These are phyloP conservation scores for Daldinia vernicosa DNA, from an alignment of 495 filamentous ascomycete species.

Conservation along the genomic window DNA sequence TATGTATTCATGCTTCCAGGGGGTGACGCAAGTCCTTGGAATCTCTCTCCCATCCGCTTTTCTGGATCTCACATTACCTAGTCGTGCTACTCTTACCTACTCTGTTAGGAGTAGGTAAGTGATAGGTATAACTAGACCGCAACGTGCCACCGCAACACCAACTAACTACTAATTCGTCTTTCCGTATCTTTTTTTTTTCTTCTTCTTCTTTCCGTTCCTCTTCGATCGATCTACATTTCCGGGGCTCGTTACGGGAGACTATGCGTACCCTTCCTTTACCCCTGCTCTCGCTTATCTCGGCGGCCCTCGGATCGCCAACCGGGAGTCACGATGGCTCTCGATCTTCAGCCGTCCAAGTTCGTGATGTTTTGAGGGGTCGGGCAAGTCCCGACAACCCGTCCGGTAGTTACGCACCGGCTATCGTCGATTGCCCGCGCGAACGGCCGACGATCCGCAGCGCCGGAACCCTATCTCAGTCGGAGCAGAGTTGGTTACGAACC, in stretches of 20 bases:
- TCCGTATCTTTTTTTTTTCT: neutral
- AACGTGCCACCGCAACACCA: conserved; percentile 5
- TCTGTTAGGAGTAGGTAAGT: neutral
- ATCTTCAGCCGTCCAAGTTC: conserved; percentile 13
- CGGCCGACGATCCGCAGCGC: conserved; percentile 63
- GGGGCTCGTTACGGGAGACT: conserved; percentile 8
- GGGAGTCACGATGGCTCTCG: conserved; percentile 7
- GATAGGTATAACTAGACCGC: conserved; percentile 27
- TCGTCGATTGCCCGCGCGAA: conserved; percentile 59
- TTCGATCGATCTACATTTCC: neutral
- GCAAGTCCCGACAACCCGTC: conserved; percentile 64
- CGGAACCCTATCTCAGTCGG: conserved; percentile 66
- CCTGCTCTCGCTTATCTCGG: conserved; percentile 38
- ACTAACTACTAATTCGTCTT: neutral
- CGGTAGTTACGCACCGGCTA: conserved; percentile 63
- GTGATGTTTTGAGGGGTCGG: conserved; percentile 43
- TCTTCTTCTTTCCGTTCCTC: neutral
- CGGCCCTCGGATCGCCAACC: conserved; percentile 34
- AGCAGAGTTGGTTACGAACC: conserved; percentile 69
- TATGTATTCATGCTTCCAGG: conserved; percentile 18
- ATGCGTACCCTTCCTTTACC: conserved; percentile 31
- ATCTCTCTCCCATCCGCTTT: conserved; percentile 14
- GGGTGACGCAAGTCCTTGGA: conserved; percentile 20
- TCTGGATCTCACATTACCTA: conserved; percentile 25
- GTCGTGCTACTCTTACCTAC: conserved; percentile 16